Evolutionary conservation across 306 rosid species (phyloP), one percentile per base, ranked within the genome.

Genomic region (Cicer yamashitae): DNA sequence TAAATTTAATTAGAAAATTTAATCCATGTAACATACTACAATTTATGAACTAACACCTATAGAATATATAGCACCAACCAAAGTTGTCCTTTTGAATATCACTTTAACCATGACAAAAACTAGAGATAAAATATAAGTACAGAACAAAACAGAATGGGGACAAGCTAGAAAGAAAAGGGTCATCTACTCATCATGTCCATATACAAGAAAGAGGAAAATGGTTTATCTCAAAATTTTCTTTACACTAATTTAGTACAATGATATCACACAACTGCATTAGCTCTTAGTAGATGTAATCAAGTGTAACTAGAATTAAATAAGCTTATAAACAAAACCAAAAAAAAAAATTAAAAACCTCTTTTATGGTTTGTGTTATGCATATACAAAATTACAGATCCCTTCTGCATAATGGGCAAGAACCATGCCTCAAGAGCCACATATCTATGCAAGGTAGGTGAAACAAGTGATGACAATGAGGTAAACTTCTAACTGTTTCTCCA

Each of bases 401-500:
- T 88, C 99, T 90, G 90, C 99, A 96, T 50, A 96, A 74, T 46
- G 99, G 99, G 82, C 99, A 96, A 83, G 99, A 96, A 68, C 93
- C 99, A 80, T 96, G 99, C 81, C 92, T 89, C 54, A 90, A 81
- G 67, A 96, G 98, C 99, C 99, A 96, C 83, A 87, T 87, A 81
- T 96, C 99, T 84, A 92, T 96, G 93, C 99, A 96, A 47, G 99
- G 97, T 66, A 92, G 84, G 84, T 96, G 99, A 84, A 96, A 96
- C 92, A 90, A 83, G 88, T 96, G 99, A 87, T 92, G 90, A 82
- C 99, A 96, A 63, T 96, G 96, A 44, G 99, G 99, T 79, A 96
- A 85, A 70, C 96, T 92, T 87, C 99, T 92, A 12, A 90, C 96
- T 7, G 93, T 90, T 86, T 96, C 99, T 74, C 96, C 99, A 41